Evolutionary conservation across 352 stramenopile species (phyloP), one percentile per base, ranked within the genome.

Genomic region (Globisporangium cylindrosporum): DNA sequence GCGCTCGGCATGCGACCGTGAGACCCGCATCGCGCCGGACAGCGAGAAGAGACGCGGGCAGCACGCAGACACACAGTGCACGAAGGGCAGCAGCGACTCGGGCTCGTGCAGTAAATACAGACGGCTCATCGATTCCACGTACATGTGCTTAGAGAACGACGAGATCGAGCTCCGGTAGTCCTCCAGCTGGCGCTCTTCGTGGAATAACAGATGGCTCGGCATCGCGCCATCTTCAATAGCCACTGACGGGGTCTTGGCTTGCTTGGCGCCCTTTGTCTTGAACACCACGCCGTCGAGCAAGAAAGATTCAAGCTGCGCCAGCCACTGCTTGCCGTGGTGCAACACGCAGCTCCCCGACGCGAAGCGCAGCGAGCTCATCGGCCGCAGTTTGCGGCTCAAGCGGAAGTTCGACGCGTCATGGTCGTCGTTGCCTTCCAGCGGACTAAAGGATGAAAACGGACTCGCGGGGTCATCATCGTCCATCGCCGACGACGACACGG

Each of bases 121-220:
- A 1, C 88, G 83, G 36, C 75, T 79, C 80, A 94, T 90, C 3
- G 79, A 91, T 70, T 96, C 88, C 59, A 96, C 76, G 67, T 96
- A 96, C 82, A 95, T 89, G 75, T 95, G 86, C 72, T 93, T 93
- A 46, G 85, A 92, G 59, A 92, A 93, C 1, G 84, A 91, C 54
- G 82, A 91, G 3, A 84, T 76, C 27, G 79, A 84, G 66, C 81
- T 70, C 43, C 82, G 83, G 69, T 90, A 95, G 66, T 95, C 88
- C 1, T 73, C 74, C 22, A 93, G 72, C 29, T 78, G 61, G 38
- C 88, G 83, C 69, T 96, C 88, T 63, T 83, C 86, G 65, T 96
- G 88, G 67, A 96, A 96, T n/a, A 96, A 67, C 46, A 90, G 72
- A 59, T 91, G 82, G 53, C 80, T 92, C 4, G 88, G 88, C 18